Conservation (phyloP, 2,329 filamentous ascomycete species). For the Trichoderma pleuroti region DNA sequence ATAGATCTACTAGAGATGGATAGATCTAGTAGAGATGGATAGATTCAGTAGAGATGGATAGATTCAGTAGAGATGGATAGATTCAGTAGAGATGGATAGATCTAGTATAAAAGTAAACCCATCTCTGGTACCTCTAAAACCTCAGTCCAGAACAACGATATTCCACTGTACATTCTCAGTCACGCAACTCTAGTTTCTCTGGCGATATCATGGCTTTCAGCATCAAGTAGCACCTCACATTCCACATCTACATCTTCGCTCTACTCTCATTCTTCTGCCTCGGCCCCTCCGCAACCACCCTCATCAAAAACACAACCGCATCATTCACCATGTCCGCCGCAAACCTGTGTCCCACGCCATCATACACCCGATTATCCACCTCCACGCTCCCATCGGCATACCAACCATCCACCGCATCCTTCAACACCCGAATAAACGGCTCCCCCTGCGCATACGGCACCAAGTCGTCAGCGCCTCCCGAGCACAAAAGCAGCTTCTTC, state of each 20-base stretch:
- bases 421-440: constrained; percentile 61
- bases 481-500: constrained; percentile 63
- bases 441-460: constrained; percentile 64
- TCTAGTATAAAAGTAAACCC: too few relatives aligned
- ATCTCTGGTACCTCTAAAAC: too few relatives aligned
- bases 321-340: constrained; percentile 63
- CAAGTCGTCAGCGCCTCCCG: constrained; percentile 65
- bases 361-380: constrained; percentile 65
- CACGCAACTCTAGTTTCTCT: background rate
- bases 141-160: too few relatives aligned
- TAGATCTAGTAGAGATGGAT: too few relatives aligned
- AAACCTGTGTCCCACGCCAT: constrained; percentile 67
- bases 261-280: constrained; percentile 26
- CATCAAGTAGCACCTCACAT: background rate
- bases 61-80: too few relatives aligned
- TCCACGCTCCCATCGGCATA: constrained; percentile 54
- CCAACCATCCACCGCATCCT: constrained; percentile 50
- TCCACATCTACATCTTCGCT: constrained; percentile 23
- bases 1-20: too few relatives aligned
- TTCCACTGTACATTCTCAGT: background rate
- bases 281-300: constrained; percentile 38
- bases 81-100: too few relatives aligned
- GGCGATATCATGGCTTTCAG: background rate
- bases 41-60: too few relatives aligned
- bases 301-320: constrained; percentile 60